These are phyloP conservation scores for Phyllachora maydis DNA, from an alignment of 2,329 filamentous ascomycete species.

Conservation along the genomic window DNA sequence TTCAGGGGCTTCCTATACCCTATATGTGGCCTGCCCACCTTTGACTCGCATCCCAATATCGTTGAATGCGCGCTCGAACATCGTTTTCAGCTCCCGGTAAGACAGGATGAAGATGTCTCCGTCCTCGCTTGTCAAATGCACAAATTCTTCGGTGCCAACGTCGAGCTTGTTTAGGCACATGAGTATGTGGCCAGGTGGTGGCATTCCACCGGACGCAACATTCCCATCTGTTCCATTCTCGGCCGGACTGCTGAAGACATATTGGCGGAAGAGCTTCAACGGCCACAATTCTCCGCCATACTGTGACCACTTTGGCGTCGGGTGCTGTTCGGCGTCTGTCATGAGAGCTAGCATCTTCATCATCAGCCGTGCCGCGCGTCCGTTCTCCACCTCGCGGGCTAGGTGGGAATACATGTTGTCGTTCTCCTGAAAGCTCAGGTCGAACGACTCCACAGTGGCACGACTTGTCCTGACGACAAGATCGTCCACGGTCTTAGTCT, in stretches of 20 bases:
- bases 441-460: conserved; percentile 55
- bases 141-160: conserved; percentile 68
- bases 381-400: conserved; percentile 73
- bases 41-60: no score
- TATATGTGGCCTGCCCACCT: no score
- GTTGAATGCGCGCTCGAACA: conserved; percentile 32
- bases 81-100: conserved; percentile 70
- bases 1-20: no score
- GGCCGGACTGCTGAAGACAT: conserved; percentile 93
- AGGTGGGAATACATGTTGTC: conserved; percentile 58
- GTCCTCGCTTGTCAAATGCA: conserved; percentile 73
- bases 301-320: no score
- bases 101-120: conserved; percentile 78
- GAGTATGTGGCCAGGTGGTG: conserved; percentile 80
- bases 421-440: conserved; percentile 58
- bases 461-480: conserved; percentile 61
- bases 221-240: conserved; percentile 65
- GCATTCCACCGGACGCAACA: no score
- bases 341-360: conserved; percentile 72
- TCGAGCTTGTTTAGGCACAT: conserved; percentile 82
- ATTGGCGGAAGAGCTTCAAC: conserved; percentile 88
- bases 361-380: conserved; percentile 58
- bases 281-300: no score
- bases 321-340: no score
- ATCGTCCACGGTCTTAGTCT: conserved; percentile 56